phyloP scores from a whole-genome alignment of 257 asterid genomes.

The Oldenlandia corymbosa region DNA sequence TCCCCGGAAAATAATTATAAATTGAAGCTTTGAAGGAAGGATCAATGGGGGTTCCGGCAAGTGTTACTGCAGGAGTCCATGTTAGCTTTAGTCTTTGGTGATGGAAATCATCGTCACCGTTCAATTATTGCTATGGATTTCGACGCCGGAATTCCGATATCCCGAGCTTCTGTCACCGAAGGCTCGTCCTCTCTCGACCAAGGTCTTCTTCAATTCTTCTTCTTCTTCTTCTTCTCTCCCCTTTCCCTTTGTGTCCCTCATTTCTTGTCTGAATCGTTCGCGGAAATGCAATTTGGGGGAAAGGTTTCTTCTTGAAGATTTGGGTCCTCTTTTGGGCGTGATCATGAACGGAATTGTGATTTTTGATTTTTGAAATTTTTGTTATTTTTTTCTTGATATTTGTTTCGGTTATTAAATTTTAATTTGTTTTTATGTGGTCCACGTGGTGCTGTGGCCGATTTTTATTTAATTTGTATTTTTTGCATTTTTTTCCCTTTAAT shows the following conservation, averaged over 20 bases:
- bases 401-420: too few species aligned
- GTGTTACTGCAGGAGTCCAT: conserved; percentile 3
- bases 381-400: neutral
- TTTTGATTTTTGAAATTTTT: conserved; percentile 7
- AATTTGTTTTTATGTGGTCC: conserved; percentile 2
- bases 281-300: neutral
- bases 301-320: neutral
- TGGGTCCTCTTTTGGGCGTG: neutral
- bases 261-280: too few species aligned
- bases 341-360: conserved; percentile 1
- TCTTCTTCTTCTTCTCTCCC: conserved; percentile 21
- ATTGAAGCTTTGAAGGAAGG: neutral
- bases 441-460: conserved; percentile 7
- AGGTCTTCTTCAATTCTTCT: conserved; percentile 21
- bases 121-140: conserved; percentile 20
- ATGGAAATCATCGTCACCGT: conserved; percentile 19
- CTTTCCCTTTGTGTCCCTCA: conserved; percentile 7
- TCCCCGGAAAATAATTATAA: too few species aligned
- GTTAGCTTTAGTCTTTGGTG: conserved; percentile 10
- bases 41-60: conserved; percentile 31
- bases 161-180: conserved; percentile 49
- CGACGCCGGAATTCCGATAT: conserved; percentile 49
- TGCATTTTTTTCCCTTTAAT: too few species aligned
- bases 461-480: neutral
- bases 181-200: conserved; percentile 45